Evolutionary conservation across 805 yeast species (phyloP), one percentile per base, ranked within the genome.

Genomic region (Candida xiaguanensis): DNA sequence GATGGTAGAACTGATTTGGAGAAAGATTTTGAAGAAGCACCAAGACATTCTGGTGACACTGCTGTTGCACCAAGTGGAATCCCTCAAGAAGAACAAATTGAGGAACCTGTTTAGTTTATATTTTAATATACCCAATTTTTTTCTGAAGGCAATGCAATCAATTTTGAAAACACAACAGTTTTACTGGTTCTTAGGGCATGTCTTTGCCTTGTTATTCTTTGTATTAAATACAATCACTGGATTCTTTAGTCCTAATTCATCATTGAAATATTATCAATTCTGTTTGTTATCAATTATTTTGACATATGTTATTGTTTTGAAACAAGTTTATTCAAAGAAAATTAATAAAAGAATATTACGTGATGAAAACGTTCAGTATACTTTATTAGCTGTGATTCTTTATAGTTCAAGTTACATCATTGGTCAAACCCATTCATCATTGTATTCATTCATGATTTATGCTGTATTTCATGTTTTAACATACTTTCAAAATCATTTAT

Each of bases 121-220:
- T n/a, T n/a, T n/a, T n/a, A n/a, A n/a, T n/a, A n/a, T n/a, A n/a
- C n/a, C n/a, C n/a, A n/a, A n/a, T n/a, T n/a, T n/a, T 26, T 13
- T 13, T 26, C 29, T 11, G 11, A 13, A 8, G 29, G 14, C 45
- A 27, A n/a, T n/a, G n/a, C n/a, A n/a, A n/a, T n/a, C n/a, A n/a
- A n/a, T n/a, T n/a, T 27, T 40, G 24, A 52, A 60, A 46, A 74
- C 80, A 8, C 78, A 79, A 7, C 87, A 82, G 54, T 80, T 82
- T 53, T 78, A 78, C 49, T 82, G 90, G 90, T 82, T 74, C 47
- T 38, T 79, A 19, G 82, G 85, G 13, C 86, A 82, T 57, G 65
- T 75, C 11, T 53, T 68, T 23, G 75, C 80, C 2, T 46, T 77
- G 2, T 47, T 57, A 39, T 74, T 62, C 56, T 72, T 73, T 50